phyloP scores from a whole-genome alignment of 768 basidiomycete genomes.

The Basidioascus undulatus region DNA sequence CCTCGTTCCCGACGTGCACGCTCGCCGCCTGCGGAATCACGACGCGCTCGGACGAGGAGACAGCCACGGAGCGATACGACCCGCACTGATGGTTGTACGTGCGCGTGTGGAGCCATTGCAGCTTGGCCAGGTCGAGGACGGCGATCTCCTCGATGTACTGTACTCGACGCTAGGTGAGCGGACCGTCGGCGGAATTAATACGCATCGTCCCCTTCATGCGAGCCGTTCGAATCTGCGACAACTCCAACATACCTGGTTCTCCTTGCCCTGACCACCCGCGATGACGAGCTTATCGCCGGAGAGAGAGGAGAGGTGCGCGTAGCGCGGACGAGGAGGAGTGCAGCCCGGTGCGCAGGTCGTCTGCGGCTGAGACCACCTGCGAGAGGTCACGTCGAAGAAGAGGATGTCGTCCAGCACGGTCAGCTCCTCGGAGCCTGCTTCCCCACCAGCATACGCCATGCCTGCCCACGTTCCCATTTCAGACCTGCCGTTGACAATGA shows the following conservation, averaged over 20 bases:
- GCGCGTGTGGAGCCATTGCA: slow-evolving; percentile 54
- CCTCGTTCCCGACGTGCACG: background rate
- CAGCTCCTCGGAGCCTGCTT: no score
- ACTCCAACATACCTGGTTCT: no score
- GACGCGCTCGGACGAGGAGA: slow-evolving; percentile 42
- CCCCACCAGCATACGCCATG: no score
- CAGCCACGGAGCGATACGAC: slow-evolving; percentile 80
- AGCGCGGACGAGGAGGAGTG: slow-evolving; percentile 25
- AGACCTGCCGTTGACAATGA: no score
- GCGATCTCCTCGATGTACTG: slow-evolving; percentile 89
- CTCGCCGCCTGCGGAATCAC: slow-evolving; percentile 41
- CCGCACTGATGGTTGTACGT: slow-evolving; percentile 83
- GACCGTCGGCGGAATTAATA: no score
- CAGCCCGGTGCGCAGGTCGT: background rate
- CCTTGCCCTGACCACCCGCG: slow-evolving; percentile 85
- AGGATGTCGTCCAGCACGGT: slow-evolving; percentile 84
- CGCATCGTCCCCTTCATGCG: background rate
- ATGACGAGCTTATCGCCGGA: slow-evolving; percentile 64
- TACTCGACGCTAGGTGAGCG: slow-evolving; percentile 1
- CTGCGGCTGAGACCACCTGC: slow-evolving; percentile 38
- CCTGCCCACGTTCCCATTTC: no score
- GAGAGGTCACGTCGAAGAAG: slow-evolving; percentile 50
- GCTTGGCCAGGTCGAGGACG: slow-evolving; percentile 51
- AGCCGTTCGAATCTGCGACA: no score
- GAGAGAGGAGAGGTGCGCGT: slow-evolving; percentile 79